A percentile compares a stretch with the other conserved stretches of the same genome.
Evolutionary conservation across 2,329 filamentous ascomycete genomes (phyloP).

Genomic region (Coniella vitis): DNA sequence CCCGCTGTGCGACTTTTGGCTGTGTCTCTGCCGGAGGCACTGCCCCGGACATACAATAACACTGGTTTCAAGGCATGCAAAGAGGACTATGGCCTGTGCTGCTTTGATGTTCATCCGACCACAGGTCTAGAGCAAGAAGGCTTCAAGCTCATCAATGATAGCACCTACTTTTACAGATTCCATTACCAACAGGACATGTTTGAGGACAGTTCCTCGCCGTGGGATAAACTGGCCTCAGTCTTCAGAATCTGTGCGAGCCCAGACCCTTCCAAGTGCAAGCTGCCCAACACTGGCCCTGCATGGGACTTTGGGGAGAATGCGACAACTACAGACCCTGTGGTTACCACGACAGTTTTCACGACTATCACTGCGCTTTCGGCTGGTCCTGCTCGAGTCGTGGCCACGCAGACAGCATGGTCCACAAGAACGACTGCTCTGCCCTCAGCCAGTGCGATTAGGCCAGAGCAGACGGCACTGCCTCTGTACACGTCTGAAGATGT

Average conservation of each 20-base stretch:
- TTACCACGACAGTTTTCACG: too few relatives aligned
- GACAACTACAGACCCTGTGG: background rate
- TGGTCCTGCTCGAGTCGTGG: too few relatives aligned
- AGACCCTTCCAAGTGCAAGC: background rate
- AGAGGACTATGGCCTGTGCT: constrained; percentile 8
- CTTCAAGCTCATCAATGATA: constrained; percentile 2
- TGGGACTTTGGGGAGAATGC: background rate
- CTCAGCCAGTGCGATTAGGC: background rate
- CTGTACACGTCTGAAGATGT: background rate
- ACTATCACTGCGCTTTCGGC: too few relatives aligned
- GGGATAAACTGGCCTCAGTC: background rate
- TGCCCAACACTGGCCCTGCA: background rate
- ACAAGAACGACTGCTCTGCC: background rate
- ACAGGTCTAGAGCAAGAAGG: background rate
- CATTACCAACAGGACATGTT: background rate
- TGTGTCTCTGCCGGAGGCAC: background rate
- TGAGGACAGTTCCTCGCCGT: background rate
- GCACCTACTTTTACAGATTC: constrained; percentile 5
- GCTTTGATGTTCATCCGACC: background rate
- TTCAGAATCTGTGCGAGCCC: constrained; percentile 2
- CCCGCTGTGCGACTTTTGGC: background rate
- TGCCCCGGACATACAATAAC: constrained; percentile 1
- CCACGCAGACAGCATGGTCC: background rate
- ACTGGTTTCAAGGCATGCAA: constrained; percentile 4
- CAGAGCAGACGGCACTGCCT: background rate